Evolutionary conservation across 1,284 basidiomycete species (phyloP), one percentile per base, ranked within the genome.

Genomic region (Trichosporon sp.): DNA sequence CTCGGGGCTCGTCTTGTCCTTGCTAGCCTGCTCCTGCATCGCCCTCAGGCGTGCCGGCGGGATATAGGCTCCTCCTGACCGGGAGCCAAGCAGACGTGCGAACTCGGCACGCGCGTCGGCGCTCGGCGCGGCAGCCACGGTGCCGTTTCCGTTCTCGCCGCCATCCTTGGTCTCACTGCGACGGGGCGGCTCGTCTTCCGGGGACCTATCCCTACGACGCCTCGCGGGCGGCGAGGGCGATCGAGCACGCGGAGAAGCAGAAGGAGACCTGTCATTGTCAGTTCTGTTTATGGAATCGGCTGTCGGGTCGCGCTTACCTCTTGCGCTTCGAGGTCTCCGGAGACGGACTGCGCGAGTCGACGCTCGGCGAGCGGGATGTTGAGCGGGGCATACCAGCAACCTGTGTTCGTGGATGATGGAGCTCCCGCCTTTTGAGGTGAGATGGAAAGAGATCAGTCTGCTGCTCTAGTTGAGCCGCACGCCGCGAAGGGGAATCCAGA

Each of bases 61-160:
- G 76, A 99, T 91, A 80, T 99, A 99, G 11, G 97, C 93, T 34
- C 96, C 97, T 8, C 96, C 97, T 6, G 92, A 93, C 32, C 92
- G 89, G 23, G 81, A 81, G 51, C 87, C 87, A 0, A 90, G 78
- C 67, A 94, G 86, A 82, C 93, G 93, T 3, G 90, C 88, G 77
- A 94, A 93, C 82, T 93, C 92, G 29, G 78, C 89, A 84, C 66
- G 79, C 1, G 90, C 88, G 77, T 91, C 90, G 72, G 69, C 76
- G 72, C 74, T 78, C 29, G 56, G 58, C 64, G 65, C n/a, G n/a
- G n/a, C 69, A 1, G 71, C 75, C 3, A 74, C 70, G 0, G 73
- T 72, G 5, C 73, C 85, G 73, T 86, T 87, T 18, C 80, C 80
- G 69, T 87, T 87, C 66, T 87, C 84, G 31, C 65, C 64, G 4